phyloP scores from a whole-genome alignment of 2,329 filamentous ascomycete species.

The Fusarium chlamydosporum region DNA sequence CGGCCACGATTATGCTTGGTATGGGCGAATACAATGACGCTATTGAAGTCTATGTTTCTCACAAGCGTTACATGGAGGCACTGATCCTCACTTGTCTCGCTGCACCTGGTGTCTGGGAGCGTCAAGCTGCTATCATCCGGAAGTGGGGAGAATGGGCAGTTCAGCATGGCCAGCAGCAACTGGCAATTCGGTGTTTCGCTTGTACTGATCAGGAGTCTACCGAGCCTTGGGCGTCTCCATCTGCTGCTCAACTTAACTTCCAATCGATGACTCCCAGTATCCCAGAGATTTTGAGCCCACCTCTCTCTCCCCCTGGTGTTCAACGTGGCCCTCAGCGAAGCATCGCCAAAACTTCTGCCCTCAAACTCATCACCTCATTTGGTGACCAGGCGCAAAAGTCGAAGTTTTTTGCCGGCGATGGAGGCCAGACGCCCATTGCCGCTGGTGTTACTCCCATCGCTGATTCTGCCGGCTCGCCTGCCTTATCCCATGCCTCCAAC shows the following conservation, averaged over 20 bases:
- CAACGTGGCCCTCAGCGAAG: constrained; percentile 71
- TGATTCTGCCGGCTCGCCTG: constrained; percentile 76
- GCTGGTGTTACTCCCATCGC: constrained; percentile 90
- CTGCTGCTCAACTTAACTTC: constrained; percentile 74
- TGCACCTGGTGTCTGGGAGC: constrained; percentile 89
- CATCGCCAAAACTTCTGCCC: constrained; percentile 83
- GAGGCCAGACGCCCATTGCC: constrained; percentile 80
- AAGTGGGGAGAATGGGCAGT: constrained; percentile 97
- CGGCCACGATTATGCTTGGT: constrained; percentile 91
- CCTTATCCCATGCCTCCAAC: constrained; percentile 63
- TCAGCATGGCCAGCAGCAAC: constrained; percentile 85
- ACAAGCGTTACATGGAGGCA: constrained; percentile 92
- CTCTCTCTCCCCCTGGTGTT: constrained; percentile 79
- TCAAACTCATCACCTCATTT: constrained; percentile 95
- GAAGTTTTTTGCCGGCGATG: constrained; percentile 73
- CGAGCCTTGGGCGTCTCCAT: constrained; percentile 90
- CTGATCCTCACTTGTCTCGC: constrained; percentile 87
- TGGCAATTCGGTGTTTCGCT: constrained; percentile 93
- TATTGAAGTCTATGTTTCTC: constrained; percentile 95
- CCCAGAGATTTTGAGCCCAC: constrained; percentile 75
- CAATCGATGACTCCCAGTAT: constrained; percentile 68
- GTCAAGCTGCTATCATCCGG: constrained; percentile 87
- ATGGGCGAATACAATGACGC: constrained; percentile 94
- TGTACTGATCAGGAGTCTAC: constrained; percentile 88
- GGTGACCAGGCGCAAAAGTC: constrained; percentile 73